These are phyloP conservation scores for Monosporascus sp. DNA, from an alignment of 2,329 filamentous ascomycete species.

Conservation along the genomic window DNA sequence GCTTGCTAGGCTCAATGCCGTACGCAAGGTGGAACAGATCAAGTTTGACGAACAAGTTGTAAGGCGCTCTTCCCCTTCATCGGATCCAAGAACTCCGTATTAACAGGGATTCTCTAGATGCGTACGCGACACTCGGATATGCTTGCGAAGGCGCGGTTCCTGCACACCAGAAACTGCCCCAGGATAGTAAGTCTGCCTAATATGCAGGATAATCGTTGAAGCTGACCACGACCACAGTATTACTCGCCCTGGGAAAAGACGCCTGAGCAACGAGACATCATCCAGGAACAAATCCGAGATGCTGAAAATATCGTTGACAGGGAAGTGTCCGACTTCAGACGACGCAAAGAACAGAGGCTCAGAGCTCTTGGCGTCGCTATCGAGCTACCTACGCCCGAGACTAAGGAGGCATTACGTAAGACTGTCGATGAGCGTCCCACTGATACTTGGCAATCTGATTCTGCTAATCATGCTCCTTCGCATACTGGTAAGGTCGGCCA, in stretches of 20 bases:
- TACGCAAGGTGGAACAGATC: slow-evolving; percentile 64
- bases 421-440: slow-evolving; percentile 35
- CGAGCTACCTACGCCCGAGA: slow-evolving; percentile 22
- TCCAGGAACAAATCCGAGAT: slow-evolving; percentile 65
- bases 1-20: slow-evolving; percentile 53
- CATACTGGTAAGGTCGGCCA: slow-evolving; percentile 22
- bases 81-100: slow-evolving; percentile 6
- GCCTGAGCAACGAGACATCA: slow-evolving; percentile 60
- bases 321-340: slow-evolving; percentile 60
- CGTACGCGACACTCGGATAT: slow-evolving; percentile 66
- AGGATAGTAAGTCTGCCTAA: slow-evolving; percentile 57
- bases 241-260: slow-evolving; percentile 80
- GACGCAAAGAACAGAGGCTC: slow-evolving; percentile 37
- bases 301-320: slow-evolving; percentile 57
- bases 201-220: background rate
- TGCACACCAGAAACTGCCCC: slow-evolving; percentile 68
- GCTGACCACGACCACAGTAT: slow-evolving; percentile 48
- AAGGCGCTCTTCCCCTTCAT: slow-evolving; percentile 29
- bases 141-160: slow-evolving; percentile 63
- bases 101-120: slow-evolving; percentile 51
- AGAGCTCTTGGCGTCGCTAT: slow-evolving; percentile 28
- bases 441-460: slow-evolving; percentile 26
- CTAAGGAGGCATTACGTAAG: slow-evolving; percentile 39
- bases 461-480: slow-evolving; percentile 30
- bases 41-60: slow-evolving; percentile 73